Base-by-base conservation (phyloP, 257 asterid species). In the Scutellaria barbata region DNA sequence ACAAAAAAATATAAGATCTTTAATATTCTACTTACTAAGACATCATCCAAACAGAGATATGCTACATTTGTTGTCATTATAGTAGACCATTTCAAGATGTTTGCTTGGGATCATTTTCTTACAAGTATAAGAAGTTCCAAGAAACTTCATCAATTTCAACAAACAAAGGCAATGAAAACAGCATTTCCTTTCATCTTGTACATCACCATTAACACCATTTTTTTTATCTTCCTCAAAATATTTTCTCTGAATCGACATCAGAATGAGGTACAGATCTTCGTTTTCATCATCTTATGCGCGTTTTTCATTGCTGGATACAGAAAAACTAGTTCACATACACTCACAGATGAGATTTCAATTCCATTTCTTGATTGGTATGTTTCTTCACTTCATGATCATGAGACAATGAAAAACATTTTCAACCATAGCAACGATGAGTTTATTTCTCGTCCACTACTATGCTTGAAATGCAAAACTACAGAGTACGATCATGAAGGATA, bases 181-280 rank as follows among this genome's bases (percentile, higher is more conserved):
- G 33, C 74, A 42, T 10, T 57, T 30, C 62, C 61, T 10, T 59
- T 46, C 52, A 61, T 65, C 16, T 17, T 65, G 9, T 71, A 60
- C 20, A 11, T 61, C 20, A 61, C 69, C 51, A 71, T 71, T 12
- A 60, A 37, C 76, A 37, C 76, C n/a, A 22, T 43, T 6, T 71
- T 48, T 18, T 48, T 17, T 52, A 25, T 18, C 76, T 59, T 71
- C 53, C 42, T 47, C 5, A 53, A 60, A 33, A 22, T 58, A 18
- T 45, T 46, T 10, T 70, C n/a, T 35, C 2, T 33, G 9, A 57
- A 58, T 46, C 60, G 46, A 33, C 60, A 46, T 35, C 60, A 63
- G 2, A 59, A 46, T 5, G 8, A 43, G 43, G 13, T 22, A 2
- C 66, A 41, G 17, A 43, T 69, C 66, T 30, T 56, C 47, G 30